Evolutionary conservation across 257 asterid species (phyloP), one percentile per base, ranked within the genome.

Genomic region (Verbascum thapsus): DNA sequence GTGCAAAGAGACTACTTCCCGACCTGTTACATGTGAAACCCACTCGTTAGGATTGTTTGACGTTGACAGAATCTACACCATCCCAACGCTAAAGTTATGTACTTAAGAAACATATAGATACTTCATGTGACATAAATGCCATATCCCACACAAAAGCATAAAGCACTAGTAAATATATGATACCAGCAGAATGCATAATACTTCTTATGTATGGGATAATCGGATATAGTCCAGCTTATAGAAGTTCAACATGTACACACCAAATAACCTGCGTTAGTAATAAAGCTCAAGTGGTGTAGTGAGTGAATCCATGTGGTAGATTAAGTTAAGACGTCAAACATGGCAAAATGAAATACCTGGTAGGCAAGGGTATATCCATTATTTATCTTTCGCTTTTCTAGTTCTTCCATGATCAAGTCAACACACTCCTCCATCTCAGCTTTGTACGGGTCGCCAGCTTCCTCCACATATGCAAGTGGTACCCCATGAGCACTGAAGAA

Each of bases 371-470:
- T 91, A 69, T 88, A 91, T 47, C 74, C 73, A 57, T 91, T 91
- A 71, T 70, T 62, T 75, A 84, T 63, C 75, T 44, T 76, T 77
- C 96, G 81, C 72, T 70, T 76, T 77, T 91, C 98, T 63, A 91
- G 81, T 81, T 91, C 98, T 79, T 91, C 98, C 95, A 91, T 91
- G 69, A 91, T 91, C 76, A 88, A 81, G 82, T 92, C 99, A 54
- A 92, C 94, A 59, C 99, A 94, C 83, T 94, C 99, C 88, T 94
- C 97, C 99, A 94, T 94, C 83, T 94, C 99, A 58, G 97, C 97
- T 78, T 94, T 94, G 87, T 94, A 94, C 10, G 99, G 99, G 81
- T 94, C 99, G 67, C 99, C 99, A 68, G 97, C 99, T 80, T 94
- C 96, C 86, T 94, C 97, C 38, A 94, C 99, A 72, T 94, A 94